Percentiles rank a stretch among this genome's conserved stretches.
Conservation (phyloP, 2,329 filamentous ascomycete genomes). For the Fusarium praegraminearum region DNA sequence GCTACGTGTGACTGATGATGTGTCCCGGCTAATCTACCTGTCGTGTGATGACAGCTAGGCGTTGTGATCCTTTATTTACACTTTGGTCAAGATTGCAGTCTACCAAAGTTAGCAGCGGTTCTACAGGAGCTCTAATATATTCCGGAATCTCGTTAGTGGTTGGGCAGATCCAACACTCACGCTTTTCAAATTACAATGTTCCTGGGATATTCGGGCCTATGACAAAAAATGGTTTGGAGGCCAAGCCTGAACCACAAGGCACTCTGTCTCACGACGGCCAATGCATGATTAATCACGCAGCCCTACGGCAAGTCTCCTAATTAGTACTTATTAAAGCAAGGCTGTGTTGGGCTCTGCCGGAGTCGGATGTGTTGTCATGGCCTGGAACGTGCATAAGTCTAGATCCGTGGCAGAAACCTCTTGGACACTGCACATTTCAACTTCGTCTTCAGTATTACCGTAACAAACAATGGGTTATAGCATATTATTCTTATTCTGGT, state of each 20-base stretch:
- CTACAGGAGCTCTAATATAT: background rate
- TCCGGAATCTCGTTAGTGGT: background rate
- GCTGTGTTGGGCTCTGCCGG: background rate
- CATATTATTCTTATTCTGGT: background rate
- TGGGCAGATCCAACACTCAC: background rate
- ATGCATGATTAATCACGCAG: background rate
- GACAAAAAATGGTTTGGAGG: background rate
- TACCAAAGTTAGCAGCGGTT: background rate
- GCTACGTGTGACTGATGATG: slow-evolving; percentile 9
- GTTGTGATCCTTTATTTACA: background rate
- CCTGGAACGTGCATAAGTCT: background rate
- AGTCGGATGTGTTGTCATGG: background rate
- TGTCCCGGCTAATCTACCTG: slow-evolving; percentile 15
- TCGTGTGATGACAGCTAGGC: background rate
- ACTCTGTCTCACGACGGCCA: background rate
- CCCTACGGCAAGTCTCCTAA: background rate
- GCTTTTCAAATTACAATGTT: background rate
- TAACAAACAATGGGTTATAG: too few species aligned
- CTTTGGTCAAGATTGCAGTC: slow-evolving; percentile 1
- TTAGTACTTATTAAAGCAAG: background rate
- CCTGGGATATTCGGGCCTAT: background rate
- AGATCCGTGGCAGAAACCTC: too few species aligned
- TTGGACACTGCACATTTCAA: background rate
- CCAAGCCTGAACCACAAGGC: background rate
- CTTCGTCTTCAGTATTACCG: background rate